Percentiles rank a stretch among this genome's conserved stretches.
Evolutionary conservation across 2,329 filamentous ascomycete species (phyloP).

Genomic region (Corynespora cassiicola): DNA sequence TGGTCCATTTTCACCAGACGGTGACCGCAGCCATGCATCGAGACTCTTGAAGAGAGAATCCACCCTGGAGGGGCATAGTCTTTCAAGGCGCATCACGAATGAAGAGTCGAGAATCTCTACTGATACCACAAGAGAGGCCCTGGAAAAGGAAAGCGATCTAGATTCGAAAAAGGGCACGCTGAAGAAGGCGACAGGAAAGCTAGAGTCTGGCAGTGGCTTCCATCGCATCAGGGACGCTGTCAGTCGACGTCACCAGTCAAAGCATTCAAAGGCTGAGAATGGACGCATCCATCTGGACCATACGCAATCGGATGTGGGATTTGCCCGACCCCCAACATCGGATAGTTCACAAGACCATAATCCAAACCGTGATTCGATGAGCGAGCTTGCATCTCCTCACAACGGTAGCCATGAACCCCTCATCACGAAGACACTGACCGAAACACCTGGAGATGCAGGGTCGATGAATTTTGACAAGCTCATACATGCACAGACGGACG

Average conservation of each 20-base stretch:
- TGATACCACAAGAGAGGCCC: no score
- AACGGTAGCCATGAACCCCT: slow-evolving; percentile 32
- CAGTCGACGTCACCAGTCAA: slow-evolving; percentile 58
- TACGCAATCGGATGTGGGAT: slow-evolving; percentile 23
- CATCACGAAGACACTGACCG: slow-evolving; percentile 40
- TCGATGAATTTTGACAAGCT: slow-evolving; percentile 26
- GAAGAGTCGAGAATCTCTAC: slow-evolving; percentile 42
- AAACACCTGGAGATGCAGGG: slow-evolving; percentile 41
- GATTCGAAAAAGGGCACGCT: slow-evolving; percentile 69
- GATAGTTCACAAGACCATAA: no score
- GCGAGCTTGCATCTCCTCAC: slow-evolving; percentile 13
- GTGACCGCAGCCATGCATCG: slow-evolving; percentile 54
- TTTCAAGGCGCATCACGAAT: slow-evolving; percentile 32
- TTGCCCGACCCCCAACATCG: no score
- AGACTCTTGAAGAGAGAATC: slow-evolving; percentile 60
- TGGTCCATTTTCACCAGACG: slow-evolving; percentile 62
- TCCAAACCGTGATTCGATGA: slow-evolving; percentile 1
- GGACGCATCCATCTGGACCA: slow-evolving; percentile 26
- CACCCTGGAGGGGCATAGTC: slow-evolving; percentile 35
- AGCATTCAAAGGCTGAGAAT: slow-evolving; percentile 45
- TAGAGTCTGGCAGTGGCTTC: slow-evolving; percentile 81
- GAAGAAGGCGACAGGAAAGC: slow-evolving; percentile 79
- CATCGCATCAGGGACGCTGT: slow-evolving; percentile 87
- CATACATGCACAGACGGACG: slow-evolving; percentile 16
- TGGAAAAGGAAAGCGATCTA: slow-evolving; percentile 61